phyloP scores from a whole-genome alignment of 1,139 yeast species.

The Fermentozyma sake region DNA sequence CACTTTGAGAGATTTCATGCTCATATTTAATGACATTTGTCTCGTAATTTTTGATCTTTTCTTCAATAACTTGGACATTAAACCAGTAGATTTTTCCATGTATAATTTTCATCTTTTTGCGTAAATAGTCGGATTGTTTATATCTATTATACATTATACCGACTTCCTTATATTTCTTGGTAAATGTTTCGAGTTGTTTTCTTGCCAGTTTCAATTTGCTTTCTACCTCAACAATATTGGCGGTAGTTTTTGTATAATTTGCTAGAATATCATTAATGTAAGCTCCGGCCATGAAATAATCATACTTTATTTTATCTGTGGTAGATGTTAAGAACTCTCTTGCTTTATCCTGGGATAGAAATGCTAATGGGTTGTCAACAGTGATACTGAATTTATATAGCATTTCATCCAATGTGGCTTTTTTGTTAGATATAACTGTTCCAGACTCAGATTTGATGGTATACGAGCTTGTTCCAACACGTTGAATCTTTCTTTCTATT shows the following conservation, averaged over 20 bases:
- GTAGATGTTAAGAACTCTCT: constrained; percentile 80
- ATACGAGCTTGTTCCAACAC: constrained; percentile 49
- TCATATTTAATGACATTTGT: constrained; percentile 9
- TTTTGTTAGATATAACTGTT: constrained; percentile 54
- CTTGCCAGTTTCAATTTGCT: constrained; percentile 32
- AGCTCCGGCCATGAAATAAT: constrained; percentile 77
- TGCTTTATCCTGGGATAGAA: constrained; percentile 91
- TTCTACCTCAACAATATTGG: constrained; percentile 36
- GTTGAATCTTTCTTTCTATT: constrained; percentile 64
- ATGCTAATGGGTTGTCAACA: constrained; percentile 89
- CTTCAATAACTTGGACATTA: constrained; percentile 40
- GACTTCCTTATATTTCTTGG: constrained; percentile 30
- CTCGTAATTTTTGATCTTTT: constrained; percentile 19
- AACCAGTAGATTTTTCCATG: constrained; percentile 69
- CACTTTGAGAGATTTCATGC: constrained; percentile 15
- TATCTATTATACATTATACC: constrained; percentile 34
- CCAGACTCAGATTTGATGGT: constrained; percentile 50
- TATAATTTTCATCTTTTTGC: constrained; percentile 38
- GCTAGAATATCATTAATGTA: constrained; percentile 57
- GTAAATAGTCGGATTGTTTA: constrained; percentile 38
- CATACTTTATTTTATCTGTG: constrained; percentile 65
- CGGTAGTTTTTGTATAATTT: constrained; percentile 42
- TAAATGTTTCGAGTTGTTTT: constrained; percentile 21
- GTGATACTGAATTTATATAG: constrained; percentile 70
- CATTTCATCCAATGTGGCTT: constrained; percentile 62